Evolutionary conservation across 805 yeast genomes (phyloP), one percentile per base, ranked within the genome.

Genomic region (Pichia heedii): DNA sequence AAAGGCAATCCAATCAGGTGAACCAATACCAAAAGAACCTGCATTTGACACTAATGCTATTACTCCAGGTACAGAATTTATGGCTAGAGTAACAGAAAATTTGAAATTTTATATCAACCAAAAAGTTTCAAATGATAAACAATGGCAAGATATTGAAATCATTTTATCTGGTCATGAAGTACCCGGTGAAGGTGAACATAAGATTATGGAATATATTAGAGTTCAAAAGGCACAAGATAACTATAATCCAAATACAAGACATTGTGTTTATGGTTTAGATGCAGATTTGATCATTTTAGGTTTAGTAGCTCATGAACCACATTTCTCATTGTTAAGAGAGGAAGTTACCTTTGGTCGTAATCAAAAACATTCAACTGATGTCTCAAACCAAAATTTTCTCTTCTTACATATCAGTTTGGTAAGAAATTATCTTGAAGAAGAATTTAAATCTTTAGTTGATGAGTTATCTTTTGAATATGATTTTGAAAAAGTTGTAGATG

Each of bases 111-210:
- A 84, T 65, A 82, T 90, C 55, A 86, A 86, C 59, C 82, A 86
- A 54, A 90, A 90, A 60, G 79, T 89, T 33, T 74, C 94, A 3
- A 82, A 84, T 41, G 97, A 90, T 58, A 68, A 89, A 12, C 76
- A 79, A 43, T 90, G 97, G 97, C 82, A 84, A 50, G 73, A 76
- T 41, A 70, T 86, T 41, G 74, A 84, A 43, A 73, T 90, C 47
- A 71, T 90, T 26, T 71, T 90, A 48, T 82, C 93, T 42, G 97
- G 96, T 32, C 96, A 87, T 56, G 96, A 89, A 62, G 97, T 86
- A 18, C 97, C 97, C 3, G 97, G 97, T 53, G 97, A 90, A 70
- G 97, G 97, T 65, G 97, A 90, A 67, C 97, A 90, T 66, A 90
- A 90, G 59, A 88, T 90, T 53, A 90, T 89, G 97, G 86, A 86